Percentiles rank a stretch among this genome's conserved stretches.
phyloP scores from a whole-genome alignment of 805 yeast species.

The Ogataea paradorogensis region DNA sequence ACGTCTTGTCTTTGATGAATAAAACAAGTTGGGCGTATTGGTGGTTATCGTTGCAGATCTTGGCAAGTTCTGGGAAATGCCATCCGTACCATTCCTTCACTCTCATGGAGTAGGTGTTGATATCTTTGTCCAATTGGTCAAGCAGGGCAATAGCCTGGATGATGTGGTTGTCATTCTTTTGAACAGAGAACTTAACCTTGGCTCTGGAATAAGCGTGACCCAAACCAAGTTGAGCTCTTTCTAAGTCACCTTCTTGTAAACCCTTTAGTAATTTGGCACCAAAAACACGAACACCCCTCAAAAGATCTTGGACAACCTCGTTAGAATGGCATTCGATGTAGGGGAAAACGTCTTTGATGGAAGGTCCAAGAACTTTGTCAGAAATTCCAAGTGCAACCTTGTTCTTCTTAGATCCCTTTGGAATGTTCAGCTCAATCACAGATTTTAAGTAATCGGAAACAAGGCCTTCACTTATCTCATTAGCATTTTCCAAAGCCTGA shows the following conservation, averaged over 20 bases:
- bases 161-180: constrained; percentile 98
- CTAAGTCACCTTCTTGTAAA: constrained; percentile 90
- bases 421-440: constrained; percentile 85
- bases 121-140: constrained; percentile 97
- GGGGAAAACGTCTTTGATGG: constrained; percentile 88
- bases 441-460: constrained; percentile 91
- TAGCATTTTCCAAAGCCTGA: constrained; percentile 97
- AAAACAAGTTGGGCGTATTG: constrained; percentile 78
- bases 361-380: constrained; percentile 94
- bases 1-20: constrained; percentile 81
- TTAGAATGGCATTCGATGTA: constrained; percentile 85
- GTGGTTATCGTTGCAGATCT: constrained; percentile 86
- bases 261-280: constrained; percentile 88
- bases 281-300: constrained; percentile 91
- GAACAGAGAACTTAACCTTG: constrained; percentile 97
- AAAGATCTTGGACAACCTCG: constrained; percentile 90
- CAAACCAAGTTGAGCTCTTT: constrained; percentile 97
- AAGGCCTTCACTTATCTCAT: constrained; percentile 95
- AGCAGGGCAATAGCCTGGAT: constrained; percentile 97
- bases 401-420: constrained; percentile 67
- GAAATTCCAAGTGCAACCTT: constrained; percentile 81
- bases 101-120: constrained; percentile 96
- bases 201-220: constrained; percentile 99
- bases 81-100: constrained; percentile 98
- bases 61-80: constrained; percentile 97